phyloP scores from a whole-genome alignment of 805 yeast species.

The Candida qinlingensis region DNA sequence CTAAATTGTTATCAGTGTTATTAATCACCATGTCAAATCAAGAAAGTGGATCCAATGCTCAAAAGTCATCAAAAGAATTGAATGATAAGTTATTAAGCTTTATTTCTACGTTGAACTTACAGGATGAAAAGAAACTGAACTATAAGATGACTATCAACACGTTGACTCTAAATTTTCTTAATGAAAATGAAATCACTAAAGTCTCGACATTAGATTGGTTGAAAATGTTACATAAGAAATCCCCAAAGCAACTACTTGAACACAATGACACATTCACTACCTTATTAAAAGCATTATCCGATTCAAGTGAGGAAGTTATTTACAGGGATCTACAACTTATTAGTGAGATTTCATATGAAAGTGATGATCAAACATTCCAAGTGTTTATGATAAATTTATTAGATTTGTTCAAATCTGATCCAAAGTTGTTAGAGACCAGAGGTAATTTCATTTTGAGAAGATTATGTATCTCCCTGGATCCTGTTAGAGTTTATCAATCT shows the following conservation, averaged over 20 bases:
- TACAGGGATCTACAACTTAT: constrained; percentile 65
- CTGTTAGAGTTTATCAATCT: constrained; percentile 78
- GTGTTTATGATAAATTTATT: constrained; percentile 70
- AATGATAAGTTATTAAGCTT: constrained; percentile 51
- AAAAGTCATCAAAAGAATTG: constrained; percentile 50
- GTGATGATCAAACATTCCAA: constrained; percentile 71
- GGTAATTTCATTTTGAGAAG: constrained; percentile 84
- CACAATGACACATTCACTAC: constrained; percentile 68
- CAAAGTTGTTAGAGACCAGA: constrained; percentile 57
- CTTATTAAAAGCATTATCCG: constrained; percentile 64
- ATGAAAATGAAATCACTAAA: constrained; percentile 75
- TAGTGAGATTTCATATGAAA: constrained; percentile 65
- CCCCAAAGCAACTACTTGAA: constrained; percentile 50
- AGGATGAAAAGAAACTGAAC: constrained; percentile 34
- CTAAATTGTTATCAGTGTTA: constrained; percentile 67
- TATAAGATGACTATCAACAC: constrained; percentile 62
- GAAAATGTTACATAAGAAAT: constrained; percentile 68
- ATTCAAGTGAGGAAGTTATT: constrained; percentile 73
- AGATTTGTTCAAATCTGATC: constrained; percentile 63
- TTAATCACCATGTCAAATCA: constrained; percentile 52
- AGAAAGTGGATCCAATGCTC: constrained; percentile 36
- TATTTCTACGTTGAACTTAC: constrained; percentile 26
- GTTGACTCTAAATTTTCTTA: constrained; percentile 64
- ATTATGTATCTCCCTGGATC: constrained; percentile 71
- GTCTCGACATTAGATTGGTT: constrained; percentile 89